phyloP scores from a whole-genome alignment of 306 rosid genomes.

The Parietaria judaica region DNA sequence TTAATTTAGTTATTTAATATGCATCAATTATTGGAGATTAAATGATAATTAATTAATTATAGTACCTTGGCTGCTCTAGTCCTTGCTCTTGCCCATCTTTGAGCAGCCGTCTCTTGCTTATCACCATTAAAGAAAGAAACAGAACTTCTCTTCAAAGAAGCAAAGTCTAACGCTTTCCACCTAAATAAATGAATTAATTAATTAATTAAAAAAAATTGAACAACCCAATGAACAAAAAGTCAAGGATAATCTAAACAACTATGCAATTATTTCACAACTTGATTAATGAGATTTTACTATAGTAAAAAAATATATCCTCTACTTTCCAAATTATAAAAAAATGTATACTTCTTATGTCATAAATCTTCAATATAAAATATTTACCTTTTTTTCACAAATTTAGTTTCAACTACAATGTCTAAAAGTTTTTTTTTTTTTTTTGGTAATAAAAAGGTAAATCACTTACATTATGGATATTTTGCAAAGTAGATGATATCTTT shows the following conservation, averaged over 20 bases:
- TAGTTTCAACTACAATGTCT: too few species aligned
- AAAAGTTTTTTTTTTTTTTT: too few species aligned
- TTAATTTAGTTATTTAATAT: neutral
- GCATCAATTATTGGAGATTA: neutral
- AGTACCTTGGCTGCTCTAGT: constrained; percentile 86
- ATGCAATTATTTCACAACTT: too few species aligned
- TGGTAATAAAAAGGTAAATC: constrained; percentile 9
- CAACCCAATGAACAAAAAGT: neutral
- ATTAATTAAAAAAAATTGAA: neutral
- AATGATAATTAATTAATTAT: neutral
- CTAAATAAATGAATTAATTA: constrained; percentile 25
- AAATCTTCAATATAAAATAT: too few species aligned
- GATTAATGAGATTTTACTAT: too few species aligned
- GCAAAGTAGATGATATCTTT: too few species aligned
- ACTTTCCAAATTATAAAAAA: too few species aligned
- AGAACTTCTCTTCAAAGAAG: constrained; percentile 62
- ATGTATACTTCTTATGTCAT: too few species aligned
- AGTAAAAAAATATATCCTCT: too few species aligned
- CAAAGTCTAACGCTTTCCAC: constrained; percentile 89
- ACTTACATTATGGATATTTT: too few species aligned
- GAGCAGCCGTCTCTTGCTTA: constrained; percentile 69
- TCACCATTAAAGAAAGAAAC: constrained; percentile 60
- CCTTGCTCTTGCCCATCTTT: constrained; percentile 91
- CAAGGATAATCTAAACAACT: neutral
- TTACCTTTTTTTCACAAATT: too few species aligned